Evolutionary conservation across 331 rosid genomes (phyloP), one percentile per base, ranked within the genome.

Genomic region (Spiraea crenata): DNA sequence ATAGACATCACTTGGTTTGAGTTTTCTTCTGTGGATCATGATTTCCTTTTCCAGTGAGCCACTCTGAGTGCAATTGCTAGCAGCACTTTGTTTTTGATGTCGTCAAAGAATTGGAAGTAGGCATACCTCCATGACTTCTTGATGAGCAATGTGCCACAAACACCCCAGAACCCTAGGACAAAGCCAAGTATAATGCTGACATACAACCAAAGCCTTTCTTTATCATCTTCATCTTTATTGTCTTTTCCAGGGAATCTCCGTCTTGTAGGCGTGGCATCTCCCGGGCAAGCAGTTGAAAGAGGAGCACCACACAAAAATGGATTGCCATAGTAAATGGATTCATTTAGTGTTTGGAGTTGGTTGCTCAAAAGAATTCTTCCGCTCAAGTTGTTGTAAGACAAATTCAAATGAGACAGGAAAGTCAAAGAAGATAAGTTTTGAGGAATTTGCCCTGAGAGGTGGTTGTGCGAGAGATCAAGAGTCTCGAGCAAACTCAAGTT

Each of bases 151-250:
- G 19, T 10, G 50, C 72, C 75, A 11, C 62, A 42, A 3, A 75
- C 50, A 0, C 16, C 65, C 80, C 77, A 63, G 38, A 79, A 79
- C 0, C 83, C 83, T 17, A 51, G 1, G 1, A 15, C 15, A 17
- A 56, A 79, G 34, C 83, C 83, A 0, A 70, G 38, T 1, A 16
- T 35, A 10, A n/a, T 38, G 7, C 66, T 51, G 0, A n/a, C 7
- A 9, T 63, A 49, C 8, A 79, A 41, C 57, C 68, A 66, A 15
- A 49, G 12, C 61, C 0, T 5, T 59, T n/a, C 25, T 0, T 57
- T 19, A 0, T 57, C 14, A 31, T 57, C 61, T 56, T 10, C 31
- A 25, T 25, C 31, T 25, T 25, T 25, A 2, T 25, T 25, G 31
- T 25, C 31, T 25, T 25, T 2, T 25, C 31, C 31, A 25, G 31